Conservation (phyloP, 192 early-diverging fungal genomes). For the Coemansia sp. region DNA sequence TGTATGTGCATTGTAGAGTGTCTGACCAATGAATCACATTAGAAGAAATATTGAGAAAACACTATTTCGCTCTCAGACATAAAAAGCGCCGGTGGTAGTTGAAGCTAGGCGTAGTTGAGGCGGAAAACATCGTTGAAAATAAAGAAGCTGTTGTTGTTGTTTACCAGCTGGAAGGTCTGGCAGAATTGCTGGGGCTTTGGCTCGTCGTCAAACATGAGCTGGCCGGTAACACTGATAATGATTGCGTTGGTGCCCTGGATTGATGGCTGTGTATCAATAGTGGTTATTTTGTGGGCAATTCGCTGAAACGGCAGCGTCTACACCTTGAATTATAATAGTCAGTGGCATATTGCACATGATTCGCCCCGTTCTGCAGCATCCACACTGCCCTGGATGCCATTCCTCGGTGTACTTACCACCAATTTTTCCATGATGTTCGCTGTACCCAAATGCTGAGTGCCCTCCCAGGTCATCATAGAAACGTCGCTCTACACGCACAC, state of each 20-base stretch:
- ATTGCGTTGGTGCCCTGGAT: constrained; percentile 59
- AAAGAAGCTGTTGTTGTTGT: constrained; percentile 66
- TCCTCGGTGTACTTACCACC: constrained; percentile 49
- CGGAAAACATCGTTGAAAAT: constrained; percentile 88
- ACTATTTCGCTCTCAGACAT: too few relatives aligned
- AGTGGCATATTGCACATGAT: not conserved
- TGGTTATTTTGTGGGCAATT: constrained; percentile 70
- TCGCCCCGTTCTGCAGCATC: not conserved
- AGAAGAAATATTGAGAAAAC: too few relatives aligned
- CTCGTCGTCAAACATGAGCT: constrained; percentile 84
- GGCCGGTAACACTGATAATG: constrained; percentile 83
- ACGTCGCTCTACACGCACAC: constrained; percentile 58
- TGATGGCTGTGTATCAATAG: constrained; percentile 80
- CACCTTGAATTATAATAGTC: not conserved
- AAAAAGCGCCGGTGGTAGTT: too few relatives aligned
- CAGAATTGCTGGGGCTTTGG: constrained; percentile 74
- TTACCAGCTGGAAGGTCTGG: constrained; percentile 85
- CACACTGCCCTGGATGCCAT: not conserved
- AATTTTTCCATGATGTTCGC: constrained; percentile 75
- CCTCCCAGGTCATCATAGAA: constrained; percentile 91
- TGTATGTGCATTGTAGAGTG: too few relatives aligned
- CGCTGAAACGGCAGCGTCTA: constrained; percentile 71
- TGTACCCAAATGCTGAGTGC: constrained; percentile 60
- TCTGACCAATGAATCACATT: too few relatives aligned
- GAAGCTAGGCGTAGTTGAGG: constrained; percentile 62